Percentiles rank a stretch among this genome's conserved stretches.
These are phyloP conservation scores for Guadua angustifolia DNA, from an alignment of 176 grass and related monocot species.

Conservation along the genomic window DNA sequence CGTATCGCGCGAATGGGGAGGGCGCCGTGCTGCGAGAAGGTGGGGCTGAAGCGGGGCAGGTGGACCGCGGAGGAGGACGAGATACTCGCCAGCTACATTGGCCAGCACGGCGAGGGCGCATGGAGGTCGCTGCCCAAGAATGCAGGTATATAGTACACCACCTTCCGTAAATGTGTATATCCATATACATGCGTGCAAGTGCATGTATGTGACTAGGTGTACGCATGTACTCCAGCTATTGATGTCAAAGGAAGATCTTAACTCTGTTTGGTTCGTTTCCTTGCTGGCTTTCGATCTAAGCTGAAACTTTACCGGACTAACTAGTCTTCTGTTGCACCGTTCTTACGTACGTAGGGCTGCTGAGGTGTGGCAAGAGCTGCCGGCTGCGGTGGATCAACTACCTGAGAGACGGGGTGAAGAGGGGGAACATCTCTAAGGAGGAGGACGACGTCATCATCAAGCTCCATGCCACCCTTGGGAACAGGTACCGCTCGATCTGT, in stretches of 20 bases:
- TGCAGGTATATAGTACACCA: constrained; percentile 56
- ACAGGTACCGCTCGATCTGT: constrained; percentile 51
- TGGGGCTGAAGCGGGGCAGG: constrained; percentile 80
- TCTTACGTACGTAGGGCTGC: constrained; percentile 36
- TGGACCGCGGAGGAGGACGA: constrained; percentile 92
- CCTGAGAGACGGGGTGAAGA: constrained; percentile 68
- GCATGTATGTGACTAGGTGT: not conserved
- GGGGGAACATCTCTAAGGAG: constrained; percentile 77
- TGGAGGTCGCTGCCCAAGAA: constrained; percentile 96
- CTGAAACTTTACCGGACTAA: not conserved
- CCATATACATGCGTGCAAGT: not conserved
- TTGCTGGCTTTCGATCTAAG: not conserved
- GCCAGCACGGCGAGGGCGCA: constrained; percentile 76
- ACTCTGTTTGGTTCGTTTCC: not conserved
- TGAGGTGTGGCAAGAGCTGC: constrained; percentile 83
- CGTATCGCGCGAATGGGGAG: constrained; percentile 61
- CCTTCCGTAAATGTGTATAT: not conserved
- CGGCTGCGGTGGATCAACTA: constrained; percentile 84
- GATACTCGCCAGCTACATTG: constrained; percentile 71
- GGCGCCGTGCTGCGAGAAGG: constrained; percentile 96
- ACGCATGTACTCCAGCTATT: not conserved
- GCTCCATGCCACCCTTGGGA: constrained; percentile 81
- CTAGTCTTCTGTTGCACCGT: not conserved
- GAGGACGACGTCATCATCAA: constrained; percentile 83
- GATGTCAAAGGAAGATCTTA: not conserved